Evolutionary conservation across 441 rosid species (phyloP).

Genomic region (Erodium texanum): DNA sequence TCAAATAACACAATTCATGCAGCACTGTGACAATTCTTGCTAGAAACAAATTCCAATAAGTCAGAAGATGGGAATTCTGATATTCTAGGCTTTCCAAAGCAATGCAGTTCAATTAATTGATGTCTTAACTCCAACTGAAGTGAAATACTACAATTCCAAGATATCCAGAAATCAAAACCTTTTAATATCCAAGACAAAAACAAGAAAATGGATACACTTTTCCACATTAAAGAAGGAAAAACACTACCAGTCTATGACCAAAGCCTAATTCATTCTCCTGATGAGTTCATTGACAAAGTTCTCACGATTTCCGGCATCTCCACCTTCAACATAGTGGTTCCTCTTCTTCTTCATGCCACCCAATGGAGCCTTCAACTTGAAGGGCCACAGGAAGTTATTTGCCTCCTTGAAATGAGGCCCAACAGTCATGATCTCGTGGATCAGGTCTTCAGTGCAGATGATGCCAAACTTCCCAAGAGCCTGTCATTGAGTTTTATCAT

Average conservation of each 20-base stretch:
- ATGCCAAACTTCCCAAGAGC: conserved; percentile 54
- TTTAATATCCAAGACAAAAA: not conserved
- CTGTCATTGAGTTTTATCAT: conserved; percentile 20
- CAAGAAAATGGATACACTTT: not conserved
- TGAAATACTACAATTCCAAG: not conserved
- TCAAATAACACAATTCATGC: no score
- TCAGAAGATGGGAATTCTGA: no score
- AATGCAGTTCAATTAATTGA: not conserved
- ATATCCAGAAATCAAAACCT: not conserved
- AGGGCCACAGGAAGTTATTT: conserved; percentile 74
- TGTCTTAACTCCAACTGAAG: not conserved
- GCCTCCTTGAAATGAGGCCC: conserved; percentile 81
- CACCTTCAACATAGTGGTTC: conserved; percentile 74
- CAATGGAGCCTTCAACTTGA: conserved; percentile 67
- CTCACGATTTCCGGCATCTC: conserved; percentile 76
- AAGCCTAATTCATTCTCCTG: conserved; percentile 55
- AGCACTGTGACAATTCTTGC: no score
- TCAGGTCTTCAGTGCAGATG: conserved; percentile 55
- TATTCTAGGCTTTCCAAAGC: not conserved
- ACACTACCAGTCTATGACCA: not conserved
- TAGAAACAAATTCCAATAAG: no score
- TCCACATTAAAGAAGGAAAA: not conserved
- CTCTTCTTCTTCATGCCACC: conserved; percentile 72
- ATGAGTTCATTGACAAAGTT: conserved; percentile 60
- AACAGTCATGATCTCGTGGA: conserved; percentile 66